phyloP scores from a whole-genome alignment of 2,329 filamentous ascomycete genomes.

The Myriosclerotinia curreyana region DNA sequence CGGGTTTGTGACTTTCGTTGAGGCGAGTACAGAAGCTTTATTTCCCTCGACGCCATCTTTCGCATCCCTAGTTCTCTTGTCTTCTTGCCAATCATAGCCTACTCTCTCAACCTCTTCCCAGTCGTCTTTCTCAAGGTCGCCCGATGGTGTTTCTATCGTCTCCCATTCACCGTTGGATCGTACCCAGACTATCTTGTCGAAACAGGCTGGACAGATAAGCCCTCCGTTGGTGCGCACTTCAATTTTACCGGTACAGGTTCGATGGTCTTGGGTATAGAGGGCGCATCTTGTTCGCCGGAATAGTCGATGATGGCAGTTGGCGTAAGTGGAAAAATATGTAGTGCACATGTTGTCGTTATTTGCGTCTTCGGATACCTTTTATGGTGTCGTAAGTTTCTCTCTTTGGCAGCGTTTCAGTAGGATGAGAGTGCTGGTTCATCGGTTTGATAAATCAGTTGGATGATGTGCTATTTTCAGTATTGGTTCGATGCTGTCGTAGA shows the following conservation, averaged over 20 bases:
- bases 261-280: background rate
- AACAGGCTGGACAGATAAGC: conserved; percentile 8
- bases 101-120: conserved; percentile 16
- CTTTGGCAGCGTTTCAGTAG: background rate
- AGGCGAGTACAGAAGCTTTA: background rate
- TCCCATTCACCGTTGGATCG: conserved; percentile 20
- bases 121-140: conserved; percentile 15
- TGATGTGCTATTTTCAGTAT: no score
- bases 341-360: conserved; percentile 1
- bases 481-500: no score
- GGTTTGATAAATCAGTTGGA: no score
- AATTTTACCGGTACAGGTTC: conserved; percentile 1
- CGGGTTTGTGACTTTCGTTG: background rate
- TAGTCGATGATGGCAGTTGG: conserved; percentile 15
- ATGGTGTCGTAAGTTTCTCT: background rate
- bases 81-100: conserved; percentile 18
- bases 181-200: conserved; percentile 15
- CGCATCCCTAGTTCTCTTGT: background rate
- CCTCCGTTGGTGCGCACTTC: conserved; percentile 5
- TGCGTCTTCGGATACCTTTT: background rate
- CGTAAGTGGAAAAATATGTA: conserved; percentile 13
- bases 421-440: background rate
- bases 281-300: conserved; percentile 1
- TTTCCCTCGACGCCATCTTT: background rate
- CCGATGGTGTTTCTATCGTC: conserved; percentile 13